phyloP scores from a whole-genome alignment of 257 asterid genomes.

The Capsicum pubescens region DNA sequence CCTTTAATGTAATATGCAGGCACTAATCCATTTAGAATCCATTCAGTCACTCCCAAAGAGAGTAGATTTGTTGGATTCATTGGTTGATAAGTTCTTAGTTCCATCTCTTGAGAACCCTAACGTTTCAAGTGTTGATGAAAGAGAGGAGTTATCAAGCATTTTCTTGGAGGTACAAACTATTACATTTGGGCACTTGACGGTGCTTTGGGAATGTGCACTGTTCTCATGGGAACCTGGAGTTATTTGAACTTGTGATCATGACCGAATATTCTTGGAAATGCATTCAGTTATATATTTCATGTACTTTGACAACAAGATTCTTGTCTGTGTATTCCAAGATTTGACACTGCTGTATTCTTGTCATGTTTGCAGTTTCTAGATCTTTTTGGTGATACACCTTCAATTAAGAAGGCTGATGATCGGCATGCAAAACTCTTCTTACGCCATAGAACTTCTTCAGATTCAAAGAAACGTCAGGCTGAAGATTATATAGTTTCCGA shows the following conservation, averaged over 20 bases:
- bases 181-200: background rate
- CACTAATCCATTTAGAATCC: constrained; percentile 92
- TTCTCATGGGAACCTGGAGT: background rate
- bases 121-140: constrained; percentile 73
- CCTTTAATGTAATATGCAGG: constrained; percentile 57
- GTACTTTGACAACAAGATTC: background rate
- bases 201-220: background rate
- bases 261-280: constrained; percentile 5
- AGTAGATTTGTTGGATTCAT: constrained; percentile 74
- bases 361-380: constrained; percentile 79
- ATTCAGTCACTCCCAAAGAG: constrained; percentile 86
- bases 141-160: constrained; percentile 92
- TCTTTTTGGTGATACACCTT: constrained; percentile 78
- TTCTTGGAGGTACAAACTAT: constrained; percentile 73
- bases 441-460: constrained; percentile 75
- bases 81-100: constrained; percentile 74
- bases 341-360: background rate
- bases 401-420: constrained; percentile 76
- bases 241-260: background rate
- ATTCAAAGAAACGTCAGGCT: constrained; percentile 85
- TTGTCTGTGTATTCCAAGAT: background rate
- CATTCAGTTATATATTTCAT: constrained; percentile 1
- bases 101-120: constrained; percentile 58
- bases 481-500: constrained; percentile 88
- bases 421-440: constrained; percentile 87